Percentiles rank a stretch among this genome's conserved stretches.
Conservation (phyloP, 768 basidiomycete species). For the Lactarius vividus region DNA sequence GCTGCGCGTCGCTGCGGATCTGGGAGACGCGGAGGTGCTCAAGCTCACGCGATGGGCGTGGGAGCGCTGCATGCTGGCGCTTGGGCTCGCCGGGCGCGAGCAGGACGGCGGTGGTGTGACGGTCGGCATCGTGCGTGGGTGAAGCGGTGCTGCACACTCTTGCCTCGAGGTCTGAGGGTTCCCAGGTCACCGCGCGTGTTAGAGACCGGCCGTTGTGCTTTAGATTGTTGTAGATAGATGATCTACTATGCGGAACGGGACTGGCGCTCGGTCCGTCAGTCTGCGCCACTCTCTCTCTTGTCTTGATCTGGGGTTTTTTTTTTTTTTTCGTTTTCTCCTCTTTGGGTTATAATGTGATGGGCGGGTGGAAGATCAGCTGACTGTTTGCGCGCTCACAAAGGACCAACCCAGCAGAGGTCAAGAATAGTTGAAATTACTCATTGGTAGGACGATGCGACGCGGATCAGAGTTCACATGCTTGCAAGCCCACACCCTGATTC, state of each 20-base stretch:
- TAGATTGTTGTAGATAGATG: not conserved
- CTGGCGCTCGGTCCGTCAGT: not conserved
- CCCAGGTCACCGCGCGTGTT: not conserved
- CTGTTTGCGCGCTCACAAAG: not conserved
- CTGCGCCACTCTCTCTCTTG: not conserved
- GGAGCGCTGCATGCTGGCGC: conserved; percentile 57
- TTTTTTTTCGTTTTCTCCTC: not conserved
- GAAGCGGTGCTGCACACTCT: not conserved
- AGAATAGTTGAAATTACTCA: too few species aligned
- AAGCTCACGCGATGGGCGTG: conserved; percentile 74
- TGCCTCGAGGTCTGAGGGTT: not conserved
- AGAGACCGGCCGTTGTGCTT: not conserved
- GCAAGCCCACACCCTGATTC: too few species aligned
- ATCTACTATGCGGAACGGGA: conserved; percentile 6
- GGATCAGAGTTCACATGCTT: too few species aligned
- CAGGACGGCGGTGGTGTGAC: conserved; percentile 62
- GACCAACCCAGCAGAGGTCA: not conserved
- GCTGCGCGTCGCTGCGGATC: conserved; percentile 64
- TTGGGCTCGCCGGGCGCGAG: conserved; percentile 38
- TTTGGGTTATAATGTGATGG: not conserved
- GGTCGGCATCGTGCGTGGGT: conserved; percentile 68
- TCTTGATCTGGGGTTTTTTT: not conserved
- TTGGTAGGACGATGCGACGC: not conserved
- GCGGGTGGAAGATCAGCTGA: not conserved
- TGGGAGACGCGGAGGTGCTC: conserved; percentile 70